A percentile compares a stretch with the other conserved stretches of the same genome.
phyloP scores from a whole-genome alignment of 2,329 filamentous ascomycete genomes.

The Aspergillus pseudonomiae region DNA sequence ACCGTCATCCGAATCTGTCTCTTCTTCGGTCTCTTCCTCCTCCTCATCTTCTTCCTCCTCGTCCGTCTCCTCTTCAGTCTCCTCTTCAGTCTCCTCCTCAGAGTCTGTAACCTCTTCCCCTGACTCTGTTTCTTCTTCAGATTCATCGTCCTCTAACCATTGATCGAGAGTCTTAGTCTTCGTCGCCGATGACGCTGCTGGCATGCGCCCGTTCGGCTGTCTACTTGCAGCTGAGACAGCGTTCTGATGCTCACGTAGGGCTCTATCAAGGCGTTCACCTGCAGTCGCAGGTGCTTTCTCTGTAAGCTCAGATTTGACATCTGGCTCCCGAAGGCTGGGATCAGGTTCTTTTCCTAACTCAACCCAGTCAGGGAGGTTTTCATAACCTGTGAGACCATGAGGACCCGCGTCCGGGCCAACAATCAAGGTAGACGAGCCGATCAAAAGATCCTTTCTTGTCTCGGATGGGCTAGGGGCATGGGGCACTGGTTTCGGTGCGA shows the following conservation, averaged over 20 bases:
- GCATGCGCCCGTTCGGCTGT: slow-evolving; percentile 18
- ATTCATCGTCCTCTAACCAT: slow-evolving; percentile 72
- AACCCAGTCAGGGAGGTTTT: slow-evolving; percentile 82
- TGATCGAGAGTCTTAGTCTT: slow-evolving; percentile 85
- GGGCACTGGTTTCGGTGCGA: slow-evolving; percentile 92
- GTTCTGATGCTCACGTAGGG: slow-evolving; percentile 46
- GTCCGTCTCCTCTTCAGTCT: slow-evolving; percentile 48
- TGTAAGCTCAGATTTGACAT: slow-evolving; percentile 42
- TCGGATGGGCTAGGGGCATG: slow-evolving; percentile 89
- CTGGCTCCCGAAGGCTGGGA: slow-evolving; percentile 68
- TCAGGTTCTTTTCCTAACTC: slow-evolving; percentile 78
- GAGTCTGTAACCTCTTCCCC: slow-evolving; percentile 57
- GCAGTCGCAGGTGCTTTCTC: slow-evolving; percentile 39
- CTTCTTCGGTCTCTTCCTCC: slow-evolving; percentile 49
- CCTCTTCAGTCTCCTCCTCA: slow-evolving; percentile 51
- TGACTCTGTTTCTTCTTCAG: slow-evolving; percentile 53
- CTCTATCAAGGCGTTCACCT: slow-evolving; percentile 47
- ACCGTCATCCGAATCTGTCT: slow-evolving; percentile 51
- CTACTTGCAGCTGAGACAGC: slow-evolving; percentile 25
- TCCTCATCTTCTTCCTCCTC: slow-evolving; percentile 48
- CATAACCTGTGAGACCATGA: slow-evolving; percentile 77
- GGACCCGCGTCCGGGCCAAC: slow-evolving; percentile 74
- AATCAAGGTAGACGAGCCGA: slow-evolving; percentile 85
- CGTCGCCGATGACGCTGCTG: slow-evolving; percentile 31
- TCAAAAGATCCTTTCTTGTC: slow-evolving; percentile 71